phyloP scores from a whole-genome alignment of 345 rosid genomes.

The Pugionium dolabratum region DNA sequence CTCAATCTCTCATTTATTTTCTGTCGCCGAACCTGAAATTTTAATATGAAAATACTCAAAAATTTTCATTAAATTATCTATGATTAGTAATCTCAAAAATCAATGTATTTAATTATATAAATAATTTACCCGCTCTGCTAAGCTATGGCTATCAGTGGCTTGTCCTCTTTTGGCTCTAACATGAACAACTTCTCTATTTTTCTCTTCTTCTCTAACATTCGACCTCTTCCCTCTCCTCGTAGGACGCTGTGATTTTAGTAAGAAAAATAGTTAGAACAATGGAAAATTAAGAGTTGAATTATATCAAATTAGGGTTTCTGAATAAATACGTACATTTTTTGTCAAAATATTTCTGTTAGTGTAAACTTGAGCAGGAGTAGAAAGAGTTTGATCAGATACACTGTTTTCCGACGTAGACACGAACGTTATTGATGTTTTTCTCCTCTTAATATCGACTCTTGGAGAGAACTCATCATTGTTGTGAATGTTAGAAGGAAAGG shows the following conservation, averaged over 20 bases:
- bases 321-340: constrained; percentile 20
- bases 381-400: constrained; percentile 36
- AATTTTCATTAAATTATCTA: background rate
- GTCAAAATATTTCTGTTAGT: constrained; percentile 13
- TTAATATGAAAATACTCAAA: background rate
- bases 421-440: constrained; percentile 22
- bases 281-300: background rate
- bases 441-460: constrained; percentile 47
- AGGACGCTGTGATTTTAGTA: constrained; percentile 22
- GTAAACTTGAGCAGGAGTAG: constrained; percentile 31
- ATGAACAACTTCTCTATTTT: constrained; percentile 70
- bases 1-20: constrained; percentile 75
- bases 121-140: constrained; percentile 75
- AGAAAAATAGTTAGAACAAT: background rate
- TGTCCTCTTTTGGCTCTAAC: constrained; percentile 96
- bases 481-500: constrained; percentile 38
- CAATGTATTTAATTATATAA: too few relatives aligned
- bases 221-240: constrained; percentile 53
- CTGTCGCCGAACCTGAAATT: constrained; percentile 65
- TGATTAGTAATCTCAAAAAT: background rate
- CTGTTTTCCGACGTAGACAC: constrained; percentile 39
- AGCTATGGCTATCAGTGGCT: constrained; percentile 94
- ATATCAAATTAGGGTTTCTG: constrained; percentile 28
- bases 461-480: constrained; percentile 45
- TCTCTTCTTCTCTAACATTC: constrained; percentile 48